phyloP scores from a whole-genome alignment of 2,329 filamentous ascomycete species.

The Ophiostoma novo-ulmi region DNA sequence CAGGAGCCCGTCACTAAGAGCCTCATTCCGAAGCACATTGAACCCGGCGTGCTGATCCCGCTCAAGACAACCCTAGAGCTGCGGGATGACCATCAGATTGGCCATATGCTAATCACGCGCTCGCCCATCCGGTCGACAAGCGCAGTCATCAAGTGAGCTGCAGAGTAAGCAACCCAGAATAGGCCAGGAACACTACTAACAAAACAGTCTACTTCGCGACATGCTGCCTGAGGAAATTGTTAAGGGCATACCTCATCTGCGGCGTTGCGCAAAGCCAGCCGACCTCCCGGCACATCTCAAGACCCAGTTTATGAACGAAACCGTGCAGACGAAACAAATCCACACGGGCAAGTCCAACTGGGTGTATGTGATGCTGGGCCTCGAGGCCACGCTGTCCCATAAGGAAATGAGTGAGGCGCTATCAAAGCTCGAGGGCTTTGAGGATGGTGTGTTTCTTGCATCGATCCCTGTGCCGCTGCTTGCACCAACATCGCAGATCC shows the following conservation, averaged over 20 bases:
- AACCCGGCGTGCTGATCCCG: constrained; percentile 52
- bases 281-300: constrained; percentile 64
- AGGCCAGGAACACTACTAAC: background rate
- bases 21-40: constrained; percentile 35
- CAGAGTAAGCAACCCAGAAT: background rate
- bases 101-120: constrained; percentile 65
- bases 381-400: constrained; percentile 47
- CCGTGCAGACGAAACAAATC: constrained; percentile 49
- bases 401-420: constrained; percentile 49
- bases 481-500: constrained; percentile 68
- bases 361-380: constrained; percentile 55
- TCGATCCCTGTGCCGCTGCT: constrained; percentile 65
- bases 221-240: constrained; percentile 56
- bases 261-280: constrained; percentile 66
- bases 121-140: constrained; percentile 68
- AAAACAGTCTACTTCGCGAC: constrained; percentile 48
- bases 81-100: constrained; percentile 52
- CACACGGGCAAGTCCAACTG: constrained; percentile 57
- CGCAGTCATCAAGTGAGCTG: constrained; percentile 64
- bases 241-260: constrained; percentile 65
- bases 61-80: constrained; percentile 62
- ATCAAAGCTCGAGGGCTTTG: constrained; percentile 46
- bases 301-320: constrained; percentile 55
- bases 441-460: constrained; percentile 51
- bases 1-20: constrained; percentile 35